Evolutionary conservation across 768 basidiomycete genomes (phyloP), one percentile per base, ranked within the genome.

Genomic region (Cyathus striatus): DNA sequence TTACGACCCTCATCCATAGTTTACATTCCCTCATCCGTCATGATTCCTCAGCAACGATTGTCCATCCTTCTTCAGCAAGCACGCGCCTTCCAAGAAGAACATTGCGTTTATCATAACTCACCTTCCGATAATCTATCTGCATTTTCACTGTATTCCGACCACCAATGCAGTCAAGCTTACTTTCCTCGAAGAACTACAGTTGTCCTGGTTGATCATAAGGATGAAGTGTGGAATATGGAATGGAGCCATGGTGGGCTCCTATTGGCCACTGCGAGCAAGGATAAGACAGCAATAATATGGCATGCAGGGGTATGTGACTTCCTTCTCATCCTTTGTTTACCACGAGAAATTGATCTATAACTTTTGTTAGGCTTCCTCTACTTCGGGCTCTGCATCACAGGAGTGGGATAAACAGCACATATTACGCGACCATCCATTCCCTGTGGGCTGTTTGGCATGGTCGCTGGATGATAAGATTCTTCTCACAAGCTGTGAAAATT

Each of bases 151-250:
- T 90, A 91, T 56, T 73, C 75, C 38, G 93, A 99, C 60, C 91
- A 95, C 57, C 66, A 76, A 41, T 96, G 94, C 65, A 78, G 82
- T 48, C 76, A 83, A 55, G 75, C 78, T 21, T 76, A 76, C 30
- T 98, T 99, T 65, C 96, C 96, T 5, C 76, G 79, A 35, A 70
- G 85, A 20, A 93, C 89, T 10, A 93, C 90, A 3, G 84, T 86
- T 20, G 83, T 93, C 40, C 68, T 97, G 46, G 78, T 83, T 35
- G 89, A 84, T 23, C 95, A 97, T 62, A 76, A 72, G 9, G 90
- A 98, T 57, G 92, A 99, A 60, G 93, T 99, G 33, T 98, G 95
- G 94, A 83, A 87, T 57, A 63, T 98, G 46, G 86, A 86, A 58
- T 99, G 94, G 94, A 95, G 92, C 62, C 90, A 89, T 53, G 83